Evolutionary conservation across 1,139 yeast species (phyloP).

Genomic region (Pichia sp.): DNA sequence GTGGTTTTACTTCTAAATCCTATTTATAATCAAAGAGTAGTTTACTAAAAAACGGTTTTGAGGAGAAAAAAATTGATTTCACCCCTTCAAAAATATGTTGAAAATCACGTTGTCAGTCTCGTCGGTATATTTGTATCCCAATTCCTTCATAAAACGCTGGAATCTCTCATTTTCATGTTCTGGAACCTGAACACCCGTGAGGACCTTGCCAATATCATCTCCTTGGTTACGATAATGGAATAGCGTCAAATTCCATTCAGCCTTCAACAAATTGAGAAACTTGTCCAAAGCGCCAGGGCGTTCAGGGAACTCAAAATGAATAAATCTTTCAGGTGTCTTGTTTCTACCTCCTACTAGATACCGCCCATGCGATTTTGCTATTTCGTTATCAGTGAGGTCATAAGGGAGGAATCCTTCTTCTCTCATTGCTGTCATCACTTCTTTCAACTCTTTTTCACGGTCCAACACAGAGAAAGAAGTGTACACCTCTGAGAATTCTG

Average conservation of each 20-base stretch:
- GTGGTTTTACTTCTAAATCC: no score
- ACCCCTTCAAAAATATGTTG: conserved; percentile 54
- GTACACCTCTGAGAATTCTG: conserved; percentile 65
- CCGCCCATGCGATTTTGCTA: conserved; percentile 95
- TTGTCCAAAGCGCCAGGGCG: conserved; percentile 89
- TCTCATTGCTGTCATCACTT: conserved; percentile 41
- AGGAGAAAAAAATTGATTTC: no score
- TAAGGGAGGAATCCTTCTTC: conserved; percentile 60
- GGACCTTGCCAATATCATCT: conserved; percentile 85
- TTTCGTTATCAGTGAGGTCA: conserved; percentile 86
- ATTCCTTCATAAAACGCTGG: conserved; percentile 59
- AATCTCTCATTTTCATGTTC: conserved; percentile 61
- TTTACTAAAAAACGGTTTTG: no score
- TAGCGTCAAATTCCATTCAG: conserved; percentile 85
- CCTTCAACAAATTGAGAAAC: conserved; percentile 67
- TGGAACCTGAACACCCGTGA: conserved; percentile 88
- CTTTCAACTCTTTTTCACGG: conserved; percentile 51
- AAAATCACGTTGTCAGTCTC: conserved; percentile 85
- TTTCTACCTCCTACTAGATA: conserved; percentile 91
- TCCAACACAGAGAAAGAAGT: conserved; percentile 81
- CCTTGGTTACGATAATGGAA: conserved; percentile 98
- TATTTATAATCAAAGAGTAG: no score
- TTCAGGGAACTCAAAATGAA: conserved; percentile 93
- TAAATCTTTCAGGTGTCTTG: conserved; percentile 66
- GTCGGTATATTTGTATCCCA: conserved; percentile 75